These are phyloP conservation scores for Thyridium curvatum DNA, from an alignment of 2,329 filamentous ascomycete genomes.

Conservation along the genomic window DNA sequence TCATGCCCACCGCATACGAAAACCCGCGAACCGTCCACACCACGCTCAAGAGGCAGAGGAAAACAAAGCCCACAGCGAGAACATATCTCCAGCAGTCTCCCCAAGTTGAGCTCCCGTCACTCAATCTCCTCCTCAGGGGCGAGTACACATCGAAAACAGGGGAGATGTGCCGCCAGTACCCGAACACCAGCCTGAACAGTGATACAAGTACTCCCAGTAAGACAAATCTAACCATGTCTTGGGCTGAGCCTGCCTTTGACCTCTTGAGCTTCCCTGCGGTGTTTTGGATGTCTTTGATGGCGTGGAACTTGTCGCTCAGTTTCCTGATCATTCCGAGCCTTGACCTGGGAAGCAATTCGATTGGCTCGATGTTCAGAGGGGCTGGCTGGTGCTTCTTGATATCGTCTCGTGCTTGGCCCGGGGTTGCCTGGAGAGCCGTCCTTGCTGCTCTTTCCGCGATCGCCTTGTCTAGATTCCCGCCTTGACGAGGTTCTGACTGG, in stretches of 20 bases:
- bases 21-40: conserved; percentile 15
- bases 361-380: neutral
- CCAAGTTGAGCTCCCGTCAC: conserved; percentile 14
- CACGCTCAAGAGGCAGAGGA: conserved; percentile 9
- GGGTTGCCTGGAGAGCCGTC: conserved; percentile 12
- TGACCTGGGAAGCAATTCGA: neutral
- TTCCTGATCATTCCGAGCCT: neutral
- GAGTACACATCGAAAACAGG: conserved; percentile 33
- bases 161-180: conserved; percentile 27
- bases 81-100: conserved; percentile 17
- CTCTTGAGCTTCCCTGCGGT: neutral
- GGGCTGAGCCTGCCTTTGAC: neutral
- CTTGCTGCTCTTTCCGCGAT: conserved; percentile 18
- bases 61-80: conserved; percentile 19
- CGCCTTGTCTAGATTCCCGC: conserved; percentile 5
- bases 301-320: neutral
- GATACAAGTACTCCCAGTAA: conserved; percentile 8
- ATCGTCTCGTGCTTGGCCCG: neutral
- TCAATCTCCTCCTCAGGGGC: conserved; percentile 21
- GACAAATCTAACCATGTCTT: neutral
- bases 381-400: neutral
- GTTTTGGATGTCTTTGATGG: neutral
- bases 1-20: conserved; percentile 6
- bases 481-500: neutral
- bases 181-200: conserved; percentile 4